Evolutionary conservation across 2,329 filamentous ascomycete species (phyloP).

Genomic region (Fusarium musae): DNA sequence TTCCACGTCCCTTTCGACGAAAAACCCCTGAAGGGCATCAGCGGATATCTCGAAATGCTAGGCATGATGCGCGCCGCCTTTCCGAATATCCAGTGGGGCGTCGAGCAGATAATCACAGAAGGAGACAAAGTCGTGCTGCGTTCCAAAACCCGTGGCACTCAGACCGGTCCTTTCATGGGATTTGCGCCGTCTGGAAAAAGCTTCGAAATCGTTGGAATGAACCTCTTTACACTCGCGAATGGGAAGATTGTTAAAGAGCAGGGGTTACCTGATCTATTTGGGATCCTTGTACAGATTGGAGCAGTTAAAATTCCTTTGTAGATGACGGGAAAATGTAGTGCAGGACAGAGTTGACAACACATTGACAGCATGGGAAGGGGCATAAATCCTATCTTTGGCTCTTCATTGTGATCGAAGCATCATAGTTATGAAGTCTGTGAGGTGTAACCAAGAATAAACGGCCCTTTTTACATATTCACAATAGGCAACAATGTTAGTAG

Average conservation of each 20-base stretch:
- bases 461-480: fast-evolving
- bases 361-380: fast-evolving
- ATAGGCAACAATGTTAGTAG: fast-evolving
- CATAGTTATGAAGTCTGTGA: neutral
- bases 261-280: neutral
- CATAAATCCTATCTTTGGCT: fast-evolving
- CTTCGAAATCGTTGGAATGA: neutral
- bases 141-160: fast-evolving
- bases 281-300: neutral
- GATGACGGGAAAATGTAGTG: fast-evolving
- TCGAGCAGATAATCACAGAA: neutral
- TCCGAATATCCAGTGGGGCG: fast-evolving
- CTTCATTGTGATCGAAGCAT: neutral
- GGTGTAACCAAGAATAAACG: neutral
- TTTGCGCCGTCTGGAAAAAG: fast-evolving
- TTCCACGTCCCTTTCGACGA: neutral
- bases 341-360: neutral
- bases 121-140: neutral
- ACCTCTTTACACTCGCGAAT: neutral
- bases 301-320: neutral
- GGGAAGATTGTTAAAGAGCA: neutral
- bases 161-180: neutral
- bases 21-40: fast-evolving
- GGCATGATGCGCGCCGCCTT: neutral
- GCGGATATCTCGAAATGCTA: neutral